These are phyloP conservation scores for Collybiopsis confluens DNA, from an alignment of 768 basidiomycete genomes.

Conservation along the genomic window DNA sequence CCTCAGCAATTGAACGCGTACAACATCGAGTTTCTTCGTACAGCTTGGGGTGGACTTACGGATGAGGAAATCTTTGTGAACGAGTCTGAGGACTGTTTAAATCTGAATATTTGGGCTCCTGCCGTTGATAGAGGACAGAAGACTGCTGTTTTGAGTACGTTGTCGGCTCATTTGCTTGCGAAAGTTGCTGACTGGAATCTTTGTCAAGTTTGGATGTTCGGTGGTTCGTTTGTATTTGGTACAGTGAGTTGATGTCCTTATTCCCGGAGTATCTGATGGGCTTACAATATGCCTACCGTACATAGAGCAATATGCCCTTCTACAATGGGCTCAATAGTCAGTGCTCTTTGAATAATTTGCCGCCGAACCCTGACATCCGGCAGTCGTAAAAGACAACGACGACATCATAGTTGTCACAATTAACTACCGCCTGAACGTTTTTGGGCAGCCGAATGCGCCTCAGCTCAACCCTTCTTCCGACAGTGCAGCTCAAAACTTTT, in stretches of 20 bases:
- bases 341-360: not conserved
- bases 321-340: conserved; percentile 24
- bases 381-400: conserved; percentile 27
- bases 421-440: conserved; percentile 36
- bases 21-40: not conserved
- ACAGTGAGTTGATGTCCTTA: conserved; percentile 26
- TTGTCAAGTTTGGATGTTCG: conserved; percentile 24
- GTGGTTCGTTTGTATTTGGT: conserved; percentile 32
- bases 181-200: not conserved
- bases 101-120: conserved; percentile 36
- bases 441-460: conserved; percentile 36
- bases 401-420: conserved; percentile 32
- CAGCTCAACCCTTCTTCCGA: conserved; percentile 26
- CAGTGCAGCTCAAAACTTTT: conserved; percentile 31
- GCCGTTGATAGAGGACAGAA: conserved; percentile 25
- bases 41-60: not conserved
- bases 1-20: not conserved
- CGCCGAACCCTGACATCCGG: no score
- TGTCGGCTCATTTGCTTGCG: no score
- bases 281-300: not conserved
- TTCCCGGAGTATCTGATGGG: no score
- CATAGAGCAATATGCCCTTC: conserved; percentile 22
- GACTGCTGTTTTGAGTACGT: conserved; percentile 29
- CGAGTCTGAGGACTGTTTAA: conserved; percentile 33
- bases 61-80: conserved; percentile 21